These are phyloP conservation scores for Seminavis robusta DNA, from an alignment of 108 stramenopile species.

Conservation along the genomic window DNA sequence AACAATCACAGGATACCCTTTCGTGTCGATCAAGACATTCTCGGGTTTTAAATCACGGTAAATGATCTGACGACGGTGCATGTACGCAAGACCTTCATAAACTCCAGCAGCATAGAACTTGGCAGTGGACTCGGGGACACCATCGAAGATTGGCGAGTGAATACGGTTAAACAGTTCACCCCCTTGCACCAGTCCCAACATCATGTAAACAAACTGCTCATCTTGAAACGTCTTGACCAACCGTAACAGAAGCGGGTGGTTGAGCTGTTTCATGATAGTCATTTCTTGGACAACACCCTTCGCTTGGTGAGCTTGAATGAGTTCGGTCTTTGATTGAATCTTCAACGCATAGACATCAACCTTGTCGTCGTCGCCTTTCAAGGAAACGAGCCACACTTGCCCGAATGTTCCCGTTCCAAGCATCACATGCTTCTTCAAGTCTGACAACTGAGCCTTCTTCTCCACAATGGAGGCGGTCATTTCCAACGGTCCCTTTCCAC, in stretches of 20 bases:
- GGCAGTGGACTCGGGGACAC: conserved; percentile 42
- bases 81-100: conserved; percentile 85
- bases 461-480: conserved; percentile 4
- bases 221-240: conserved; percentile 84
- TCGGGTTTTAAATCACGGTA: conserved; percentile 94
- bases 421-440: conserved; percentile 45
- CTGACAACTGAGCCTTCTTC: conserved; percentile 12
- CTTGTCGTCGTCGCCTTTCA: not conserved
- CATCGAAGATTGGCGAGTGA: conserved; percentile 42
- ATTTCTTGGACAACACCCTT: conserved; percentile 71
- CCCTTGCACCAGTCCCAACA: conserved; percentile 76
- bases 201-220: conserved; percentile 66
- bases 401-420: conserved; percentile 94
- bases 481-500: not conserved
- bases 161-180: conserved; percentile 76
- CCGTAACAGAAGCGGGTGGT: conserved; percentile 94
- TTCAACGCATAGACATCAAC: conserved; percentile 80
- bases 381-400: conserved; percentile 84
- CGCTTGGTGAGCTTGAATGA: conserved; percentile 83
- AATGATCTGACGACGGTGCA: conserved; percentile 83
- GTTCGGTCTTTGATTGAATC: conserved; percentile 79
- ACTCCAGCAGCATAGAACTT: conserved; percentile 76
- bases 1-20: conserved; percentile 83
- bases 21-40: conserved; percentile 62
- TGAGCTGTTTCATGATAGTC: conserved; percentile 78